Percentiles rank a stretch among this genome's conserved stretches.
Conservation (phyloP, 805 yeast species). For the Hanseniaspora mollemarum region DNA sequence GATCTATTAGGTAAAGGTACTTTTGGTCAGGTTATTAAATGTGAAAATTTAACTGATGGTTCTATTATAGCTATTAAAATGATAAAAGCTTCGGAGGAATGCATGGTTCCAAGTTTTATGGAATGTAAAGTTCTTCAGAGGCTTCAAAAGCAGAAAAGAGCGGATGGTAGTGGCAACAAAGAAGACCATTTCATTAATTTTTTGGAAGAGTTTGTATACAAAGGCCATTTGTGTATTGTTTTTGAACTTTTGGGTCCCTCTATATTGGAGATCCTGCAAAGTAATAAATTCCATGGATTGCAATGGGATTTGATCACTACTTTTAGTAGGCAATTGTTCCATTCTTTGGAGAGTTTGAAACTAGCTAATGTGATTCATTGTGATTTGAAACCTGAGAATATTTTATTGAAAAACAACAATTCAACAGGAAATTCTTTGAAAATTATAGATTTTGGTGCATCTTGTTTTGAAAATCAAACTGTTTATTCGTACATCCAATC, state of each 20-base stretch:
- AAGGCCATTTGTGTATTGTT: conserved; percentile 83
- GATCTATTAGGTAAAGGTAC: conserved; percentile 94
- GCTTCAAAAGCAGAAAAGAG: conserved; percentile 47
- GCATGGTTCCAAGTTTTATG: conserved; percentile 77
- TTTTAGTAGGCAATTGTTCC: conserved; percentile 70
- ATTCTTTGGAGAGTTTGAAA: conserved; percentile 68
- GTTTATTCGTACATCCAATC: conserved; percentile 87
- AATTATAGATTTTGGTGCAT: conserved; percentile 91
- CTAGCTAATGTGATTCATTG: conserved; percentile 83
- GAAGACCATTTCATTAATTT: conserved; percentile 65
- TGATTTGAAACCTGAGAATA: conserved; percentile 94
- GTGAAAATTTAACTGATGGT: conserved; percentile 58
- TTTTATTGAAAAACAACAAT: conserved; percentile 56
- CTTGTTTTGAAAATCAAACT: conserved; percentile 84
- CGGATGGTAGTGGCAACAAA: conserved; percentile 41
- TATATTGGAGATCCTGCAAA: conserved; percentile 79
- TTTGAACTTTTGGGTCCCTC: conserved; percentile 83
- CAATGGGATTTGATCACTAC: conserved; percentile 65
- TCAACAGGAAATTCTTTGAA: conserved; percentile 36
- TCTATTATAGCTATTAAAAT: conserved; percentile 91
- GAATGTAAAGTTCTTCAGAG: conserved; percentile 81
- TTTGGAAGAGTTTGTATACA: conserved; percentile 81
- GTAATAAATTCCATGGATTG: conserved; percentile 86
- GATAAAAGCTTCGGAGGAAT: conserved; percentile 83
- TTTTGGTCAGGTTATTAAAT: conserved; percentile 95